Base-by-base conservation (phyloP, 1,284 basidiomycete genomes). In the Entoloma clypeatum region DNA sequence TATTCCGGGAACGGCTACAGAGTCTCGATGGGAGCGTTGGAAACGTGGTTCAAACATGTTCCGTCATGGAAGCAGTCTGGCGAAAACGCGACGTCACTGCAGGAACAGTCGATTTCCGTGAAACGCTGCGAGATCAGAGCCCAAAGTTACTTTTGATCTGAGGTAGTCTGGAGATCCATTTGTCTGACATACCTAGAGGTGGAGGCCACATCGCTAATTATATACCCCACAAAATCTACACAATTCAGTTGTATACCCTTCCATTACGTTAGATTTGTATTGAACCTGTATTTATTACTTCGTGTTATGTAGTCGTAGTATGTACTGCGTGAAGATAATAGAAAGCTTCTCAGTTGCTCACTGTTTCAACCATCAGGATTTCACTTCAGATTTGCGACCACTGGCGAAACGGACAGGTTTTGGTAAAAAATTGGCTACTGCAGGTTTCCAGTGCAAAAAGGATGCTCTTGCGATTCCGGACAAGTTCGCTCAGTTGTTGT, bases 21-120 rank as follows among this genome's bases (percentile, higher is more conserved):
- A 61, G 61, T 34, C 70, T 75, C 49, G 77, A 82, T 53, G 72
- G 73, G 48, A 72, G 68, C 47, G 72, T 81, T 48, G 82, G 82
- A 7, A 81, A 83, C 58, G 55, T 79, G 41, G 67, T 74, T 49
- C 77, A 78, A 49, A 72, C 74, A n/a, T 65, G 77, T 35, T 65
- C 72, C 45, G 60, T 80, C 42, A 77, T 86, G 72, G 74, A 82
- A 53, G 69, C 72, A 0, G 71, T 86, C 3, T 87, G 84, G 84
- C 70, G 74, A 45, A 74, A 74, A 46, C 72, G 83, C 31, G 75
- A 81, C 50, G 65, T 69, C 43, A 64, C 65, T 44, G 71, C 72
- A 28, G 68, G 64, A 30, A 59, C 70, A 23, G 68, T 80, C 39
- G 81, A 85, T 58, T 75, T 86, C 72, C 74, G 79, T 28, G 75